Conservation (phyloP, 108 stramenopile species). For the Conticribra weissflogii region DNA sequence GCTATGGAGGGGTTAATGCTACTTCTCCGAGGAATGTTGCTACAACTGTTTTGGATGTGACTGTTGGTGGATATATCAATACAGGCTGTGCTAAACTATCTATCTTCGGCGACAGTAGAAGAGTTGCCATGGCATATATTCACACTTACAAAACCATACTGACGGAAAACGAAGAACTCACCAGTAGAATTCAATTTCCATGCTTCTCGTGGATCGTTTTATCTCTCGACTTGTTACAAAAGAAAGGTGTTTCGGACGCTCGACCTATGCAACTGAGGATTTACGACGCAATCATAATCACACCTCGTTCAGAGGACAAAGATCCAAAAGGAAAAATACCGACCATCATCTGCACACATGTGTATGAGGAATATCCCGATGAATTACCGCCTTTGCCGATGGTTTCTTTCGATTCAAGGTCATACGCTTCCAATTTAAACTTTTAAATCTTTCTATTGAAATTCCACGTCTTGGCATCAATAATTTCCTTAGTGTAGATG, state of each 20-base stretch:
- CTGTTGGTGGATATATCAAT: constrained; percentile 5
- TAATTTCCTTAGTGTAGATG: not conserved
- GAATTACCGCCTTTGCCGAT: constrained; percentile 6
- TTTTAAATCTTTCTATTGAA: not conserved
- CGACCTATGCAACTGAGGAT: constrained; percentile 23
- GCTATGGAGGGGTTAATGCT: constrained; percentile 12
- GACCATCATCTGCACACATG: constrained; percentile 28
- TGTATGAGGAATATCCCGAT: constrained; percentile 27
- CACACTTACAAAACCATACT: constrained; percentile 9
- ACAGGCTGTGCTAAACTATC: not conserved
- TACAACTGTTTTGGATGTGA: constrained; percentile 37
- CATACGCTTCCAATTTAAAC: not conserved
- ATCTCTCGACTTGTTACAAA: constrained; percentile 26
- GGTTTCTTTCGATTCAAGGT: constrained; percentile 33
- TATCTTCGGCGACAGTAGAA: constrained; percentile 17
- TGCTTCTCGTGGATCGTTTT: constrained; percentile 35
- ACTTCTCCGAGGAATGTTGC: constrained; percentile 13
- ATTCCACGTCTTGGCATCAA: not conserved
- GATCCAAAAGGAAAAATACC: constrained; percentile 19
- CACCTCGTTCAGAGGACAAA: not conserved
- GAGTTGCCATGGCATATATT: constrained; percentile 26
- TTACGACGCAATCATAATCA: constrained; percentile 36
- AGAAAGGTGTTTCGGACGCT: constrained; percentile 16
- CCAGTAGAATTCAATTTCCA: constrained; percentile 3
- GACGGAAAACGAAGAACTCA: not conserved